Conservation (phyloP, 495 filamentous ascomycete genomes). For the Pseudomonodictys pantanalensis region DNA sequence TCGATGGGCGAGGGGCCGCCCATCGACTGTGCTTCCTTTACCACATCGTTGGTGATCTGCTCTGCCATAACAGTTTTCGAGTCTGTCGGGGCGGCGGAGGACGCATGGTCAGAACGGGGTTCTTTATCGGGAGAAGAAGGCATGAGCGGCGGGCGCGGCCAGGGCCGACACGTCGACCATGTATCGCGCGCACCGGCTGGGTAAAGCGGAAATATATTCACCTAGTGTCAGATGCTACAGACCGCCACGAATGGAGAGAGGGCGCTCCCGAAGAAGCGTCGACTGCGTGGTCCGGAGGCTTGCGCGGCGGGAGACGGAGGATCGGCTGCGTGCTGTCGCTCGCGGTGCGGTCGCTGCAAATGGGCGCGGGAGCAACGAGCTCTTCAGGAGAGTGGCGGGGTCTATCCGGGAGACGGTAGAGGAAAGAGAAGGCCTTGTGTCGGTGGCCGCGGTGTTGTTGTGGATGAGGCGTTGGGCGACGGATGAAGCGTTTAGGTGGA, state of each 20-base stretch:
- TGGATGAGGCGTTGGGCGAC: too few relatives aligned
- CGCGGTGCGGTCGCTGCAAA: constrained; percentile 1
- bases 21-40: constrained; percentile 73
- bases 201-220: constrained; percentile 40
- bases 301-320: constrained; percentile 27
- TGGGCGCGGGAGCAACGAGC: constrained; percentile 12
- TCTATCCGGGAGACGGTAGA: not conserved
- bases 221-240: constrained; percentile 53
- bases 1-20: constrained; percentile 69
- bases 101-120: constrained; percentile 32
- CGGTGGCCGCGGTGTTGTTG: not conserved
- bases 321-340: constrained; percentile 11
- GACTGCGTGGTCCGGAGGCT: constrained; percentile 24
- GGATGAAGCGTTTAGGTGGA: too few relatives aligned
- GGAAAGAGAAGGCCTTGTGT: not conserved
- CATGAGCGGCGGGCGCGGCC: constrained; percentile 28
- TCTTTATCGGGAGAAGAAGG: constrained; percentile 21
- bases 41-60: constrained; percentile 73
- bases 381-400: not conserved
- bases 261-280: constrained; percentile 44
- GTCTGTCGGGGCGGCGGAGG: constrained; percentile 46
- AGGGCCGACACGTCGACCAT: constrained; percentile 17
- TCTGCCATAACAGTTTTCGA: constrained; percentile 78
- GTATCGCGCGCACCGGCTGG: constrained; percentile 10
- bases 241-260: constrained; percentile 52